A percentile compares a stretch with the other conserved stretches of the same genome.
These are phyloP conservation scores for Sarocladium oryzae DNA, from an alignment of 2,329 filamentous ascomycete species.

Conservation along the genomic window DNA sequence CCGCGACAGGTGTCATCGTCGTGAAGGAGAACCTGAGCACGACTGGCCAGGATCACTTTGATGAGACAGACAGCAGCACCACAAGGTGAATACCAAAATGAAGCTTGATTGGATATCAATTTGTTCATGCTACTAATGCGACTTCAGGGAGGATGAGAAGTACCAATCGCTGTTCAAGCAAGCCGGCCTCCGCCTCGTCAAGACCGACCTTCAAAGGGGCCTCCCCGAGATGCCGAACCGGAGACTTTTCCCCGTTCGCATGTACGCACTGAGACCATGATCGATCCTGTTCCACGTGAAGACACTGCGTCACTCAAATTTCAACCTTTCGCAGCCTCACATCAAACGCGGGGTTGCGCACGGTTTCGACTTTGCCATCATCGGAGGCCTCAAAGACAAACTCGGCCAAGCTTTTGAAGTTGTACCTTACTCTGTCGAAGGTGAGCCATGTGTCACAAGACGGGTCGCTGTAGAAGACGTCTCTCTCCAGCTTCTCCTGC, in stretches of 20 bases:
- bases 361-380: constrained; percentile 12
- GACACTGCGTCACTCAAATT: background rate
- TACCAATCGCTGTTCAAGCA: constrained; percentile 63
- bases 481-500: constrained; percentile 15
- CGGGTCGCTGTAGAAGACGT: constrained; percentile 17
- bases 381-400: constrained; percentile 19
- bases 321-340: constrained; percentile 22
- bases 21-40: constrained; percentile 63
- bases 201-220: constrained; percentile 65
- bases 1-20: constrained; percentile 26
- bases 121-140: constrained; percentile 8
- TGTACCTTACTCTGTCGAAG: constrained; percentile 26
- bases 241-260: constrained; percentile 62
- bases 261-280: constrained; percentile 64
- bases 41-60: constrained; percentile 58
- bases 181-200: constrained; percentile 62
- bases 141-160: constrained; percentile 64
- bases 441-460: background rate
- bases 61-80: constrained; percentile 69
- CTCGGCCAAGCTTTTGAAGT: constrained; percentile 23
- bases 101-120: background rate
- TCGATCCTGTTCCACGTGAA: no score
- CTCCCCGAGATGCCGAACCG: constrained; percentile 49
- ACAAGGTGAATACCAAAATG: constrained; percentile 45
- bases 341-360: constrained; percentile 21